These are phyloP conservation scores for Colletotrichum viniferum DNA, from an alignment of 2,329 filamentous ascomycete species.

Conservation along the genomic window DNA sequence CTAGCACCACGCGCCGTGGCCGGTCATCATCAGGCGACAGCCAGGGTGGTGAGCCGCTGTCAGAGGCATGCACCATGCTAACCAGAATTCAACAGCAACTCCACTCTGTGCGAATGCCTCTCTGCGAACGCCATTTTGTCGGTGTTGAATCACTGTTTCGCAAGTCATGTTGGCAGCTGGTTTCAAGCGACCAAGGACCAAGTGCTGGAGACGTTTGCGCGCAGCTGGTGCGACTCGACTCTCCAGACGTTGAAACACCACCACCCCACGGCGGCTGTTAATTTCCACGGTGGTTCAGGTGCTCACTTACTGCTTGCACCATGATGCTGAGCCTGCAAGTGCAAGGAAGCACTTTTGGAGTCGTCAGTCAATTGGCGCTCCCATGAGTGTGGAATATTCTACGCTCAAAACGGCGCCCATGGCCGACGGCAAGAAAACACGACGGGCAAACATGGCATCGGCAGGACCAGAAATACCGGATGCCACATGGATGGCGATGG, in stretches of 20 bases:
- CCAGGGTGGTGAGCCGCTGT: neutral
- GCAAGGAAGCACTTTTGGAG: neutral
- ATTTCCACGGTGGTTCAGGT: constrained; percentile 2
- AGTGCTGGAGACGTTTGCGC: neutral
- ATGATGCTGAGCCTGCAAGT: neutral
- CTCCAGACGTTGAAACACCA: neutral
- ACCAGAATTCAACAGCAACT: neutral
- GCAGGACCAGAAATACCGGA: neutral
- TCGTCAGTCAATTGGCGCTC: neutral
- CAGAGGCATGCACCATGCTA: neutral
- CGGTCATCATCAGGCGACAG: neutral
- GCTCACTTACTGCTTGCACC: neutral
- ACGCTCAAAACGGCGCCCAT: neutral
- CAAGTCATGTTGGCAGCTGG: neutral
- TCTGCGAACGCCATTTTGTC: neutral
- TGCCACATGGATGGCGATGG: neutral
- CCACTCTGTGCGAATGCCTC: neutral
- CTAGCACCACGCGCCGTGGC: neutral
- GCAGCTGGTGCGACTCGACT: neutral
- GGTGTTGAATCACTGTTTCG: neutral
- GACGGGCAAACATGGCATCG: neutral
- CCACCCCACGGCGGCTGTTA: neutral
- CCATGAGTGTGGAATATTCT: neutral
- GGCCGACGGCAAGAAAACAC: neutral
- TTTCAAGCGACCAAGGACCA: neutral